Percentiles rank a stretch among this genome's conserved stretches.
Conservation (phyloP, 108 stramenopile species). For the Pinguiococcus pyrenoidosus region DNA sequence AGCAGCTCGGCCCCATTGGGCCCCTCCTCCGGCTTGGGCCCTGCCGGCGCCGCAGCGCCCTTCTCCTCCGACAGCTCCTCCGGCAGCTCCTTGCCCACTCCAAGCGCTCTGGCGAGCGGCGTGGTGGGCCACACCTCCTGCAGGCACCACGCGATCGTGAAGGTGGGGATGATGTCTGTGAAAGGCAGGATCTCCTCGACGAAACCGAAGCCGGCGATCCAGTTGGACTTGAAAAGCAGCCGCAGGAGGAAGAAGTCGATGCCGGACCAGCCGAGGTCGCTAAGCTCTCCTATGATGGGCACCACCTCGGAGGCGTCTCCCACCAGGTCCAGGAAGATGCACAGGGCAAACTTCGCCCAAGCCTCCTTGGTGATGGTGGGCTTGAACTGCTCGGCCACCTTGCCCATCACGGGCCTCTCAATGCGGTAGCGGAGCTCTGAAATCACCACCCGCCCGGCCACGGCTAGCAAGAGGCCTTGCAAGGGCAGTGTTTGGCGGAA, state of each 20-base stretch:
- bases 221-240: background rate
- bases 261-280: background rate
- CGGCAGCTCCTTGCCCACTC: too few relatives aligned
- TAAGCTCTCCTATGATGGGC: background rate
- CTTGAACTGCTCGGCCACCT: background rate
- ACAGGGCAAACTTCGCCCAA: background rate
- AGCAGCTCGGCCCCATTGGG: too few relatives aligned
- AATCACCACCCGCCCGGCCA: too few relatives aligned
- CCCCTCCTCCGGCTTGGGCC: too few relatives aligned
- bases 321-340: background rate
- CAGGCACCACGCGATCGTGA: background rate
- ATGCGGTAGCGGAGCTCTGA: background rate
- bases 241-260: background rate
- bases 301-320: background rate
- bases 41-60: too few relatives aligned
- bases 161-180: background rate
- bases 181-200: constrained; percentile 2
- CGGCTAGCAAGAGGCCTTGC: too few relatives aligned
- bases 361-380: background rate
- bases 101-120: background rate
- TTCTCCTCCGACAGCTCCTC: too few relatives aligned
- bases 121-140: background rate
- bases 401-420: background rate
- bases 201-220: constrained; percentile 1
- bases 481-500: too few relatives aligned